Percentiles rank a stretch among this genome's conserved stretches.
Conservation (phyloP, 2,329 filamentous ascomycete genomes). For the Aspergillus texensis region DNA sequence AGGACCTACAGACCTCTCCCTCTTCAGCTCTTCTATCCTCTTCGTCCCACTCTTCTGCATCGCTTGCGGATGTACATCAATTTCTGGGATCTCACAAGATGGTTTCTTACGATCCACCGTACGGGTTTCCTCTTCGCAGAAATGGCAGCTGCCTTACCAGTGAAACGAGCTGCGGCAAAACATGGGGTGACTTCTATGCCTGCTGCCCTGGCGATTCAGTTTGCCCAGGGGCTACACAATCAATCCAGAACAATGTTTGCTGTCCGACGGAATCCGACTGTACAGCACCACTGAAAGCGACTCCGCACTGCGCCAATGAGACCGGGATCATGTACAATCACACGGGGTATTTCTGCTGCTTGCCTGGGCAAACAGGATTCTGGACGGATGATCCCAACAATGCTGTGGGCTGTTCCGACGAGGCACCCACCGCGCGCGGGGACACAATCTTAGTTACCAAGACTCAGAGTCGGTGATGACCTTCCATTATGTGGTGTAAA, state of each 20-base stretch:
- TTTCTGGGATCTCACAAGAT: neutral
- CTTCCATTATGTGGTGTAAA: neutral
- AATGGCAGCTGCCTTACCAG: conserved; percentile 21
- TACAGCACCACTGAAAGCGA: conserved; percentile 11
- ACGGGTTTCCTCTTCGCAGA: conserved; percentile 24
- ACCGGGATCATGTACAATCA: conserved; percentile 27
- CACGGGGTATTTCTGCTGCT: conserved; percentile 28
- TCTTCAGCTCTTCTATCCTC: too few species aligned
- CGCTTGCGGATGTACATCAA: too few species aligned
- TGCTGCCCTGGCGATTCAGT: conserved; percentile 22
- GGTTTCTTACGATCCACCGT: conserved; percentile 12
- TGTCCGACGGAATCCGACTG: conserved; percentile 23
- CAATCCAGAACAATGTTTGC: conserved; percentile 19
- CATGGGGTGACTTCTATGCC: conserved; percentile 21
- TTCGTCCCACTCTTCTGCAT: too few species aligned
- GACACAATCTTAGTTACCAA: conserved; percentile 2
- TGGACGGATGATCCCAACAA: conserved; percentile 1
- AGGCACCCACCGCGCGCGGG: conserved; percentile 6
- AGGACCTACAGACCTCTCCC: neutral
- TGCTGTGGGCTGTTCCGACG: conserved; percentile 20
- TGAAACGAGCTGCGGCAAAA: conserved; percentile 24
- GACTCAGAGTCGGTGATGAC: neutral
- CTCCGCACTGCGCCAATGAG: conserved; percentile 27
- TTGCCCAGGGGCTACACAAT: conserved; percentile 13
- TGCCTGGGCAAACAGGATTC: conserved; percentile 16